Conservation (phyloP, 805 yeast species). For the Sugiyamaella marilandica region DNA sequence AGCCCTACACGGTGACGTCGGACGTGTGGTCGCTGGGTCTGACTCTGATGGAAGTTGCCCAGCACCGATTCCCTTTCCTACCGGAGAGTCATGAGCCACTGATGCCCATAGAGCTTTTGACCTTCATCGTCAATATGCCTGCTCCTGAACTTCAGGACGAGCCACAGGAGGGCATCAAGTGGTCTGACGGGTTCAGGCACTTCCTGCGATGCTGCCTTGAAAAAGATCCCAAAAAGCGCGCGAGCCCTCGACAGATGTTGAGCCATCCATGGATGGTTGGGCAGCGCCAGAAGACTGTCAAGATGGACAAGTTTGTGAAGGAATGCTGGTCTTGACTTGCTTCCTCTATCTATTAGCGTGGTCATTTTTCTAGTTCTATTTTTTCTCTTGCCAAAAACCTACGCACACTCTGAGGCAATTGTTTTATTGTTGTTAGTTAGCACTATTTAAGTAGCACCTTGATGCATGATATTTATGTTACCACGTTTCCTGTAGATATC, state of each 20-base stretch:
- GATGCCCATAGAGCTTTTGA: slow-evolving; percentile 79
- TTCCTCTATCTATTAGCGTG: not conserved
- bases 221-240: slow-evolving; percentile 74
- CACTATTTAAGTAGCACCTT: too few species aligned
- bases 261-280: slow-evolving; percentile 89
- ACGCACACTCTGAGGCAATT: not conserved
- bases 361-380: not conserved
- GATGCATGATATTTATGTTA: slow-evolving; percentile 29
- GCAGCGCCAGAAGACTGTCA: slow-evolving; percentile 64
- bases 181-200: slow-evolving; percentile 81
- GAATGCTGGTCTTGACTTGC: slow-evolving; percentile 51
- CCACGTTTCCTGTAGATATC: slow-evolving; percentile 91
- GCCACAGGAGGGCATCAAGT: slow-evolving; percentile 64
- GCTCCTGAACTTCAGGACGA: slow-evolving; percentile 78
- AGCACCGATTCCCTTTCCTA: slow-evolving; percentile 81
- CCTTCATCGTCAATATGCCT: slow-evolving; percentile 69
- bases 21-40: slow-evolving; percentile 97
- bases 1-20: slow-evolving; percentile 89
- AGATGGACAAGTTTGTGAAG: slow-evolving; percentile 80
- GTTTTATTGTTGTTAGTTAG: not conserved
- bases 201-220: slow-evolving; percentile 76
- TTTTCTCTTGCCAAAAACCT: not conserved
- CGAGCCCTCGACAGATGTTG: slow-evolving; percentile 90
- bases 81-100: slow-evolving; percentile 47
- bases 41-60: slow-evolving; percentile 88